phyloP scores from a whole-genome alignment of 1,284 basidiomycete species.

The Sanguinoderma infundibulare region DNA sequence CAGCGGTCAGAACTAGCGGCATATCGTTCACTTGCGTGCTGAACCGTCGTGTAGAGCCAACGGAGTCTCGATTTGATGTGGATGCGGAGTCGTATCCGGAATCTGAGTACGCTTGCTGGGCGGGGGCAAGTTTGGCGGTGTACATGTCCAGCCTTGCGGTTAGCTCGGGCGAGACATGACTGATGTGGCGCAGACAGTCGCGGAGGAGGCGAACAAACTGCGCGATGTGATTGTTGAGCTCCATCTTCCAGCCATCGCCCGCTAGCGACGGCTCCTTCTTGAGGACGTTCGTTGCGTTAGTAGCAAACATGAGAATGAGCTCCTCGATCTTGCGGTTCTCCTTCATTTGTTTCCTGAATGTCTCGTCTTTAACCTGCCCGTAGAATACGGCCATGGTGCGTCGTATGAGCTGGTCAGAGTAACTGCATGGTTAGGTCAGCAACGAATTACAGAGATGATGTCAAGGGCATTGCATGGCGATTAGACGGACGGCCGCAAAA shows the following conservation, averaged over 20 bases:
- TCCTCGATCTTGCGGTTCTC: constrained; percentile 98
- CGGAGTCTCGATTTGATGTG: constrained; percentile 57
- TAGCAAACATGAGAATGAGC: constrained; percentile 94
- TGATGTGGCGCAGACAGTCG: constrained; percentile 75
- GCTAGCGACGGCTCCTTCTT: constrained; percentile 82
- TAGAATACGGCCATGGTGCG: constrained; percentile 92
- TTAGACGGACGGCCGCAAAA: background rate
- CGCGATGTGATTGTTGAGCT: constrained; percentile 90
- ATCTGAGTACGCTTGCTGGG: constrained; percentile 50
- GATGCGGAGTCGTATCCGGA: constrained; percentile 74
- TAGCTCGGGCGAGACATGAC: constrained; percentile 85
- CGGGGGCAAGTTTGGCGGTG: constrained; percentile 76
- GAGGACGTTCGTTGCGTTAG: constrained; percentile 83
- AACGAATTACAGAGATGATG: background rate
- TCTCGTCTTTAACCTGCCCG: constrained; percentile 83
- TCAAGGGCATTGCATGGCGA: background rate
- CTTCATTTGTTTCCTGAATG: constrained; percentile 88
- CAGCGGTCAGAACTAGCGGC: constrained; percentile 75
- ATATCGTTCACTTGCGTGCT: constrained; percentile 69
- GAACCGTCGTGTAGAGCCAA: constrained; percentile 43
- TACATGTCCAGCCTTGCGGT: constrained; percentile 83
- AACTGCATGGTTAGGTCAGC: constrained; percentile 50
- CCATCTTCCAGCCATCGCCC: constrained; percentile 89
- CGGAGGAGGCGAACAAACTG: constrained; percentile 86
- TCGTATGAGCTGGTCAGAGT: constrained; percentile 86